Evolutionary conservation across 2,329 filamentous ascomycete species (phyloP), one percentile per base, ranked within the genome.

Genomic region (Alternaria postmessia): DNA sequence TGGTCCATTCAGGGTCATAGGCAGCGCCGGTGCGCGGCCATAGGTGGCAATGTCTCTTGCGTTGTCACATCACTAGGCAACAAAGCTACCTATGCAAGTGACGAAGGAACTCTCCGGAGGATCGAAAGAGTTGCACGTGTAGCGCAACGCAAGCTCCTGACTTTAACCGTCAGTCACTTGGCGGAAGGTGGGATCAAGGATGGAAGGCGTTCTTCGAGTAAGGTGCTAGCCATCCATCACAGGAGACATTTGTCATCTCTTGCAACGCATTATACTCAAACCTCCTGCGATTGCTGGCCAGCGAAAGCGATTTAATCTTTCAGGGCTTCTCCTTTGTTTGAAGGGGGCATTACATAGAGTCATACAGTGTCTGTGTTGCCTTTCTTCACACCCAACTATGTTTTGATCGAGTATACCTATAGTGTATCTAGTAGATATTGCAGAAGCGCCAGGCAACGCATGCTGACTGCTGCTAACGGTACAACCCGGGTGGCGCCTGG

Each of bases 401-500:
- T 49, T 12, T 48, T 16, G 20, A 34, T 26, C 36, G 46, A 49
- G 22, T 6, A n/a, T 24, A 32, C 18, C 12, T 18, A 22, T 18
- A 24, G 30, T 38, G 16, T 26, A 16, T 38, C 32, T 26, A 8
- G 32, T 36, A 36, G 14, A 36, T 38, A 16, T 46, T 16, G 32
- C 20, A 24, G 46, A 49, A 43, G 36, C 51, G 51, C 38, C 51
- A 38, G 38, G 16, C 51, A 32, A 24, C 28, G 26, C 39, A 41
- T 42, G 26, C 51, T 43, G 51, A 32, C n/a, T 32, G 51, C 20
- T 43, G 38, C 38, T 53, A 38, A 26, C 26, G 14, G 43, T 53
- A 20, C 22, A 41, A 18, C 18, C 38, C 38, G 18, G 26, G n/a
- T n/a, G 42, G 24, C 12, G 28, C 51, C 26, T 42, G n/a, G 12